A percentile compares a stretch with the other conserved stretches of the same genome.
Evolutionary conservation across 2,329 filamentous ascomycete genomes (phyloP).

Genomic region (Colletotrichum plurivorum): DNA sequence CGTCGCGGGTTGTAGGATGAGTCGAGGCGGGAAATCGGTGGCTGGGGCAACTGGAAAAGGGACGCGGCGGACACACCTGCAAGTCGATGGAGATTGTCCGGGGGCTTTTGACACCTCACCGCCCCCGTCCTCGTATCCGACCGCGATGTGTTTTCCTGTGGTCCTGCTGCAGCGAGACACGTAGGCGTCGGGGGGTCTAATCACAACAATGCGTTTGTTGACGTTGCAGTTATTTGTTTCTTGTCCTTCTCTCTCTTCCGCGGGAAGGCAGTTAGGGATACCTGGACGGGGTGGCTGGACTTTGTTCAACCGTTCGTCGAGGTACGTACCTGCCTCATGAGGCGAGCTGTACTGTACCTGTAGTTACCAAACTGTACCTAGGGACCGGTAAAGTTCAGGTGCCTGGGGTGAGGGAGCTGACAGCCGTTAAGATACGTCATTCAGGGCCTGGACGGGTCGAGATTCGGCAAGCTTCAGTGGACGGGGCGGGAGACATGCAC

Average conservation of each 20-base stretch:
- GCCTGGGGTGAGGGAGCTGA: constrained; percentile 4
- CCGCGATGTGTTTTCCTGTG: constrained; percentile 26
- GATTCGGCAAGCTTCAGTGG: constrained; percentile 20
- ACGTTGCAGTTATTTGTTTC: not conserved
- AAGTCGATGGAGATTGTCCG: constrained; percentile 32
- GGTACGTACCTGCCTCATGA: constrained; percentile 3
- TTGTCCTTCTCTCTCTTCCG: not conserved
- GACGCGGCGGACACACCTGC: constrained; percentile 18
- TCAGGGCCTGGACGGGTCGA: constrained; percentile 9
- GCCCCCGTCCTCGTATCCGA: constrained; percentile 24
- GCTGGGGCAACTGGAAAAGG: constrained; percentile 29
- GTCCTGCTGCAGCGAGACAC: constrained; percentile 30
- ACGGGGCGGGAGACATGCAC: constrained; percentile 18
- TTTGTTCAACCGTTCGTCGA: not conserved
- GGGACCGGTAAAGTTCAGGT: not conserved
- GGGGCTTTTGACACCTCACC: constrained; percentile 28
- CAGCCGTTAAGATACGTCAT: constrained; percentile 20
- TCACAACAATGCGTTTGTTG: constrained; percentile 21
- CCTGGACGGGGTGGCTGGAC: not conserved
- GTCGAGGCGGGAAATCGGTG: constrained; percentile 36
- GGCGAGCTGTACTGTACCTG: no score
- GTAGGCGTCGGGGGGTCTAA: constrained; percentile 18
- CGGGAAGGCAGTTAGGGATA: not conserved
- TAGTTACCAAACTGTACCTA: no score
- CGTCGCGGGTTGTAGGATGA: constrained; percentile 15